phyloP scores from a whole-genome alignment of 2,329 filamentous ascomycete species.

The Ophiocordyceps robertsii region DNA sequence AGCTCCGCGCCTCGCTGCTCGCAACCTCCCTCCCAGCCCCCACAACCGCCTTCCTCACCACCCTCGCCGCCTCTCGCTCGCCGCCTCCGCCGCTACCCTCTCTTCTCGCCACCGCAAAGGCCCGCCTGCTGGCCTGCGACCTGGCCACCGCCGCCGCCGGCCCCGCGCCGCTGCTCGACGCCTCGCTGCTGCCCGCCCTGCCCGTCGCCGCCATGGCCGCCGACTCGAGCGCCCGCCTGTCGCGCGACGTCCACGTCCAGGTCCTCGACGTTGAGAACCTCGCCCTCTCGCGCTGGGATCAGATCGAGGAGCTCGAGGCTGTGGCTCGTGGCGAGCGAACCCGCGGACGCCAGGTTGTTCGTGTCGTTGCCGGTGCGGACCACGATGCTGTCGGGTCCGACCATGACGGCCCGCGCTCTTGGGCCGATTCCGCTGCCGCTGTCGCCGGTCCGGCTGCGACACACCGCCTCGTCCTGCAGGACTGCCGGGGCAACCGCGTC shows the following conservation, averaged over 20 bases:
- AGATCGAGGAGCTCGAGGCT: conserved; percentile 70
- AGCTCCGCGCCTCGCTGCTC: conserved; percentile 29
- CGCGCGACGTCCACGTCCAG: conserved; percentile 58
- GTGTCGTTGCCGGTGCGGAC: conserved; percentile 43
- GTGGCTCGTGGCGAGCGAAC: conserved; percentile 60
- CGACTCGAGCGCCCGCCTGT: conserved; percentile 26
- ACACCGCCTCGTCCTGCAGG: conserved; percentile 74
- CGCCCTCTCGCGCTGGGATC: conserved; percentile 66
- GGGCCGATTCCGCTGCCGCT: not conserved
- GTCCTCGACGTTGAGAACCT: conserved; percentile 81
- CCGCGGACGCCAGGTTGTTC: conserved; percentile 68
- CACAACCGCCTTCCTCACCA: conserved; percentile 46
- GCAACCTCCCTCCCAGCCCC: conserved; percentile 39
- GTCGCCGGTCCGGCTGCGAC: conserved; percentile 28
- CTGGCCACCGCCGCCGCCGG: conserved; percentile 37
- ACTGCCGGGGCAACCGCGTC: conserved; percentile 54
- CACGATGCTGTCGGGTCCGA: conserved; percentile 22
- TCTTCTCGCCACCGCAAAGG: conserved; percentile 65
- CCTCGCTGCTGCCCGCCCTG: conserved; percentile 22
- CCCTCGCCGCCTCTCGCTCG: conserved; percentile 42
- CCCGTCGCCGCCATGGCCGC: conserved; percentile 41
- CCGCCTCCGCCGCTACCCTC: conserved; percentile 52
- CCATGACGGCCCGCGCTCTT: conserved; percentile 5
- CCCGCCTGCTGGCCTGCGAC: conserved; percentile 68
- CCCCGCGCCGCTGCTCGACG: conserved; percentile 24